A percentile compares a stretch with the other conserved stretches of the same genome.
These are phyloP conservation scores for Glycine latifolia DNA, from an alignment of 306 rosid species.

Conservation along the genomic window DNA sequence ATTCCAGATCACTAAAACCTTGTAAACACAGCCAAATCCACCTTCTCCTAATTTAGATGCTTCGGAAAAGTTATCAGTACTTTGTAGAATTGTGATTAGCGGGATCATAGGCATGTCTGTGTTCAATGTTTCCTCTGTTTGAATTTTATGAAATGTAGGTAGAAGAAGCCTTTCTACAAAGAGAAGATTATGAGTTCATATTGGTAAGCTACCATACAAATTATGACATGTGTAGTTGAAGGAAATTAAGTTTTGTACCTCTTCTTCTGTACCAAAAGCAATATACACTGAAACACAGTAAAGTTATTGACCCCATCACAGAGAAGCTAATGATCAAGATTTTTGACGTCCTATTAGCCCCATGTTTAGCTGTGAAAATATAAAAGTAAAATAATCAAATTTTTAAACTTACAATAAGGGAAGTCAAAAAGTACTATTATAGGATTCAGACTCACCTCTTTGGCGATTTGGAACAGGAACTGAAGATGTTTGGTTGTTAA, in stretches of 20 bases:
- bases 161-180: neutral
- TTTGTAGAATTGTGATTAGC: neutral
- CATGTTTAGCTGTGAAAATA: neutral
- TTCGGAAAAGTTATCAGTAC: slow-evolving; percentile 3
- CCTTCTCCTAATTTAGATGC: slow-evolving; percentile 2
- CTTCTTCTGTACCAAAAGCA: neutral
- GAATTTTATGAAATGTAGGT: neutral
- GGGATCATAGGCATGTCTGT: neutral
- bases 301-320: neutral
- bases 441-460: no score
- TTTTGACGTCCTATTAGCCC: neutral
- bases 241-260: neutral
- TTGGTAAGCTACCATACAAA: neutral
- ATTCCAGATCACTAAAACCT: neutral
- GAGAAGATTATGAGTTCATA: neutral
- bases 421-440: no score
- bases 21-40: neutral
- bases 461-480: no score
- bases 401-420: neutral
- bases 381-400: neutral
- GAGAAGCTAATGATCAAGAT: neutral
- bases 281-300: neutral
- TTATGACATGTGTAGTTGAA: neutral
- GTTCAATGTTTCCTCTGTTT: neutral
- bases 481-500: no score